phyloP scores from a whole-genome alignment of 441 rosid species.

The Syzygium syzygioides region DNA sequence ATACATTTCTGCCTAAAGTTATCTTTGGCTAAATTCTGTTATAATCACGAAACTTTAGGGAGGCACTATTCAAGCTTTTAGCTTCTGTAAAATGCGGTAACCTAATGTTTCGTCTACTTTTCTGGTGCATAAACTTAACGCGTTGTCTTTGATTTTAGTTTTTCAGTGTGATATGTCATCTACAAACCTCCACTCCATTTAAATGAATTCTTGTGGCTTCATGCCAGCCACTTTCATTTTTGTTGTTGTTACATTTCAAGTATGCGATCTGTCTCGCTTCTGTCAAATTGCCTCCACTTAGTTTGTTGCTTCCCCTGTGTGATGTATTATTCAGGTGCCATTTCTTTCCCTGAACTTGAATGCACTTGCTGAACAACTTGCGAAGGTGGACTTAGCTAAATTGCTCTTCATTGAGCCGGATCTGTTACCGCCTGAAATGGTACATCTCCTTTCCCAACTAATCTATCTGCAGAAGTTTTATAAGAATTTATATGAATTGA shows the following conservation, averaged over 20 bases:
- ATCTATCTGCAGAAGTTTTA: neutral
- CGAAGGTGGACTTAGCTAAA: constrained; percentile 50
- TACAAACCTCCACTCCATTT: neutral
- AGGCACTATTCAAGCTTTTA: neutral
- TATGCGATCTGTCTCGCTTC: neutral
- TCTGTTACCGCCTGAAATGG: constrained; percentile 57
- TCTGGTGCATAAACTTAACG: neutral
- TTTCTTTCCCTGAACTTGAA: constrained; percentile 61
- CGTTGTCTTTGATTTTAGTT: neutral
- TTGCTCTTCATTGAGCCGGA: constrained; percentile 73
- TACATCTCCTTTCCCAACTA: constrained; percentile 12
- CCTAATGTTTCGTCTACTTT: neutral
- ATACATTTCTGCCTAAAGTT: neutral
- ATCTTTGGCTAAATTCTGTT: neutral
- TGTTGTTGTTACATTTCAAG: neutral
- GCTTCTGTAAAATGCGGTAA: neutral
- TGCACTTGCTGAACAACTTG: constrained; percentile 53
- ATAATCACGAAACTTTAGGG: neutral
- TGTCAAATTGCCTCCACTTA: neutral
- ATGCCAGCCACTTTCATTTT: neutral
- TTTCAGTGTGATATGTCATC: neutral
- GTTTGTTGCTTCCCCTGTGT: neutral
- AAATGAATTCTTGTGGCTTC: neutral
- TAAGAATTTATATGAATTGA: neutral
- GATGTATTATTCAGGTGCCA: constrained; percentile 32